Conservation (phyloP, 441 rosid species). For the Erodium moschatum region DNA sequence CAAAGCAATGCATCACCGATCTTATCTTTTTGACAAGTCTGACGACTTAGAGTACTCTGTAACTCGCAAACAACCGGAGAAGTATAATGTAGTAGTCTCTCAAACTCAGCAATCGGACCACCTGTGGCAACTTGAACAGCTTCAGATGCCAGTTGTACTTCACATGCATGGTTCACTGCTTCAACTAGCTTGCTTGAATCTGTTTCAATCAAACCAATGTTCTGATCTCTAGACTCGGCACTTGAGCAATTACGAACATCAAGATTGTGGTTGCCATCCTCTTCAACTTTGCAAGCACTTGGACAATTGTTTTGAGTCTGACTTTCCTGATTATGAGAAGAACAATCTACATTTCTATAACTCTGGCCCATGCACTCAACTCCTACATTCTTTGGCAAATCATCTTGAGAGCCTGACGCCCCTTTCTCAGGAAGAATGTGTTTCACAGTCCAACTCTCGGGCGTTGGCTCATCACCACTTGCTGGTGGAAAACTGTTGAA, state of each 20-base stretch:
- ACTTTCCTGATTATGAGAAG: slow-evolving; percentile 19
- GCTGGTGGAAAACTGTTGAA: slow-evolving; percentile 19
- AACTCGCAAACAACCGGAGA: slow-evolving; percentile 38
- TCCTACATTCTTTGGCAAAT: slow-evolving; percentile 17
- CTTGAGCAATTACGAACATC: slow-evolving; percentile 18
- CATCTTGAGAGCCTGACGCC: slow-evolving; percentile 19
- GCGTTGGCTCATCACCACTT: slow-evolving; percentile 19
- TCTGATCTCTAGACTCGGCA: slow-evolving; percentile 20
- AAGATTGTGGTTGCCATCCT: slow-evolving; percentile 15
- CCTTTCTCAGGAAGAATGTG: slow-evolving; percentile 18
- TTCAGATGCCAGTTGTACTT: slow-evolving; percentile 38
- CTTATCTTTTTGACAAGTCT: slow-evolving; percentile 22
- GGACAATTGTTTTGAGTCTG: slow-evolving; percentile 12
- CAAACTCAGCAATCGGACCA: slow-evolving; percentile 46
- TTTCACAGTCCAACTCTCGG: slow-evolving; percentile 21
- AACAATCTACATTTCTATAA: slow-evolving; percentile 19
- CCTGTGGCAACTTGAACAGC: slow-evolving; percentile 41
- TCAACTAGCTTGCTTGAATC: slow-evolving; percentile 26
- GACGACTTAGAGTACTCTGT: slow-evolving; percentile 22
- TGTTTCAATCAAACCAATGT: slow-evolving; percentile 15
- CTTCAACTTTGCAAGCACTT: slow-evolving; percentile 14
- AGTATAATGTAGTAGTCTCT: slow-evolving; percentile 37
- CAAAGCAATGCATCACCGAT: slow-evolving; percentile 25
- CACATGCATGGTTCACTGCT: slow-evolving; percentile 30
- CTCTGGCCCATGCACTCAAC: slow-evolving; percentile 6